These are phyloP conservation scores for Calocybe gangraenosa DNA, from an alignment of 768 basidiomycete genomes.

Conservation along the genomic window DNA sequence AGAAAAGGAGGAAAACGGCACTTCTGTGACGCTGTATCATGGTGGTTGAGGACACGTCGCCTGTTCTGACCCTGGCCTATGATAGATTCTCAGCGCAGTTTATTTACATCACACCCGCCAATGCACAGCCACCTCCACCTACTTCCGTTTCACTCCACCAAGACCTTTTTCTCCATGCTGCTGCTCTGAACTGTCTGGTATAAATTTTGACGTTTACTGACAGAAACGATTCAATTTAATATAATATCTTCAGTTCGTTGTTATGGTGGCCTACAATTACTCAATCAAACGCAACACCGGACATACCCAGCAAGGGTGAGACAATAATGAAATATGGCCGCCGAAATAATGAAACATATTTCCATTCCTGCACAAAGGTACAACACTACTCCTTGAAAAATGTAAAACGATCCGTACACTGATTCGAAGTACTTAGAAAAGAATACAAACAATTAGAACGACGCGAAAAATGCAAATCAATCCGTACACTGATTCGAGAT, in stretches of 20 bases:
- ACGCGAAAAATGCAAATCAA: no score
- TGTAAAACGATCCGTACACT: no score
- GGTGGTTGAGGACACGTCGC: slow-evolving; percentile 20
- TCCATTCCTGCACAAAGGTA: no score
- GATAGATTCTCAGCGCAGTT: not conserved
- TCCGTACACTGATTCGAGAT: no score
- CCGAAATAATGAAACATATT: no score
- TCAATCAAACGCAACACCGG: not conserved
- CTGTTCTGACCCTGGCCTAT: not conserved
- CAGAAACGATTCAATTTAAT: not conserved
- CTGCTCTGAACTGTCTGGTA: not conserved
- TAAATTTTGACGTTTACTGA: not conserved
- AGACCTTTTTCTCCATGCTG: not conserved
- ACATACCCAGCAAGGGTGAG: not conserved
- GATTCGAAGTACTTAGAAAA: no score
- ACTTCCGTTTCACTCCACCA: no score
- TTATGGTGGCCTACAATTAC: not conserved
- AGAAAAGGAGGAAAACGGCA: slow-evolving; percentile 16
- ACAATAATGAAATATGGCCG: no score
- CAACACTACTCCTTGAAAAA: no score
- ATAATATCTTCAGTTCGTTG: not conserved
- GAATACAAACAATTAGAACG: no score
- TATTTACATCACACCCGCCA: not conserved
- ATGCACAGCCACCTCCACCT: not conserved
- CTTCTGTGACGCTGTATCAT: slow-evolving; percentile 21